Conservation (phyloP, 148 eudicot genomes). For the Tetragonia tetragonoides region DNA sequence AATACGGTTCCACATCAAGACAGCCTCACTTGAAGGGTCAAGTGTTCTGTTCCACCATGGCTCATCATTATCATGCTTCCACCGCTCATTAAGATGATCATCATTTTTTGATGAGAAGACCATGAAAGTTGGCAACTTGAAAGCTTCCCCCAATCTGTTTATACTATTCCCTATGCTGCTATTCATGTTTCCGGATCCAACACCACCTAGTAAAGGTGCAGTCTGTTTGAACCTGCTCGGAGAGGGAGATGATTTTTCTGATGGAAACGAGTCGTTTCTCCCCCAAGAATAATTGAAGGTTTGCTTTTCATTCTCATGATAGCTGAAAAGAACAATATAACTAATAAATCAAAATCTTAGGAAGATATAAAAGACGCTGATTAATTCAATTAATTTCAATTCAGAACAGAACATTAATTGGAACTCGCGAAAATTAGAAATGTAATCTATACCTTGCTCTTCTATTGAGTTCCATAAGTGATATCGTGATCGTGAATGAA, state of each 20-base stretch:
- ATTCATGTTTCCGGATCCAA: constrained; percentile 6
- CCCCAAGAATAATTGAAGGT: constrained; percentile 18
- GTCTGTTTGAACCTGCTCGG: constrained; percentile 21
- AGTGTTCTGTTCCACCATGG: constrained; percentile 46
- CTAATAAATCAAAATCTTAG: no score
- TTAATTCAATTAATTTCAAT: no score
- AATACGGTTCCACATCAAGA: constrained; percentile 64
- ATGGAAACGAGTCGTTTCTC: background rate
- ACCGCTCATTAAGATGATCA: background rate
- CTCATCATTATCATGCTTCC: background rate
- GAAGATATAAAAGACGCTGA: no score
- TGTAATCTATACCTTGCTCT: no score
- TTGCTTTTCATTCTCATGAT: constrained; percentile 18
- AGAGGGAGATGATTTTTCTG: constrained; percentile 17
- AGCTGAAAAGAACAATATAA: background rate
- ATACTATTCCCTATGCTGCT: background rate
- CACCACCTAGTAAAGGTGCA: constrained; percentile 10
- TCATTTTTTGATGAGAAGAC: constrained; percentile 18
- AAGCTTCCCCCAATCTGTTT: constrained; percentile 27
- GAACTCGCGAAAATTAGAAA: no score
- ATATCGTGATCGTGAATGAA: no score
- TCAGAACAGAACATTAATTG: no score
- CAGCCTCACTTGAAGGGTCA: constrained; percentile 70
- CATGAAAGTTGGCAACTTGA: constrained; percentile 23
- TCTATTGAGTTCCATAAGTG: no score